Evolutionary conservation across 768 basidiomycete species (phyloP), one percentile per base, ranked within the genome.

Genomic region (Agrocybe pediades): DNA sequence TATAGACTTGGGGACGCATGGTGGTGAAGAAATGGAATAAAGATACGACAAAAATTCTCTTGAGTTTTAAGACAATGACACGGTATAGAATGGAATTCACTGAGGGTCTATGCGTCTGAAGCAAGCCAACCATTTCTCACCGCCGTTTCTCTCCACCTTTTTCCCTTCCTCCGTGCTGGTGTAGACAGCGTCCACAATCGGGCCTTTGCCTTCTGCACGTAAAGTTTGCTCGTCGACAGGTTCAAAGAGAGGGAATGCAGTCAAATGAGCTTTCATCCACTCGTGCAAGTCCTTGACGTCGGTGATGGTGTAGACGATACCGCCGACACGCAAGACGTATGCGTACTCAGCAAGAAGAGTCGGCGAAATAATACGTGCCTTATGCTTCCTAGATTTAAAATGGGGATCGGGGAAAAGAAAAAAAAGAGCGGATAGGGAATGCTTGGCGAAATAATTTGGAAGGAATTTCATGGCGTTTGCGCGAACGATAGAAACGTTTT

Each of bases 381-480:
- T 99, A 79, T 98, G 96, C 71, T 99, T 99, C 63, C 95, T 87
- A 8, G 84, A 80, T 70, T 99, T 98, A 83, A 99, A 99, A 70
- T 98, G 97, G 0, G 97, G 97, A 71, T 99, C 97, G 39, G 97
- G 97, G 73, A 98, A 99, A 54, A 98, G 83, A 77, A 99, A 98
- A 75, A 99, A 99, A 46, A 99, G 79, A 44, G 96, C 87, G 17
- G 90, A 87, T 30, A 99, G 78, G 58, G 96, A 96, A 53, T 87
- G 87, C 67, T 95, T 95, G 20, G 80, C 67, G 70, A 99, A 97
- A 71, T 94, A 98, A 71, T 98, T 98, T 6, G 95, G 91, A 51
- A 98, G 79, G 70, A 98, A 98, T 74, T 98, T 98, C 95, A 98
- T 98, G 43, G 94, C 90, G 68, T 99, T 99, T 13, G 92, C 95